Evolutionary conservation across 768 basidiomycete genomes (phyloP), one percentile per base, ranked within the genome.

Genomic region (Tulasnella sp.): DNA sequence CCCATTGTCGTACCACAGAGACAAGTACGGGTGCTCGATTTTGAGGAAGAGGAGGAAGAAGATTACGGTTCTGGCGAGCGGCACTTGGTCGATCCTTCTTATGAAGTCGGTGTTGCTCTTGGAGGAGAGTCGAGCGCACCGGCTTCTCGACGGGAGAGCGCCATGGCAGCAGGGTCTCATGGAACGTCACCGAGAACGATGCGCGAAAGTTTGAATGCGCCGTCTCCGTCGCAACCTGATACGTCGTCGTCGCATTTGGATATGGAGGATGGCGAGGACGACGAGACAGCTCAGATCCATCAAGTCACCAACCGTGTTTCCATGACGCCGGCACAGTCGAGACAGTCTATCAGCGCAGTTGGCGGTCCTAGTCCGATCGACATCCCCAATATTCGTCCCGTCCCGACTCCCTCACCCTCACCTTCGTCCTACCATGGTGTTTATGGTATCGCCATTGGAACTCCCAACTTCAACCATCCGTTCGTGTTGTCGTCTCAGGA

Each of bases 381-480:
- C 15, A 38, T 70, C 12, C 40, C 69, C 31, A 70, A 70, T 14
- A 37, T 52, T 12, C 73, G 73, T 12, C 52, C 73, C 3, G 49
- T 49, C 19, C 40, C 49, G 38, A 70, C 75, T 37, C 75, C 75
- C 22, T 76, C 75, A 14, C 75, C 75, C 34, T 34, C 68, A 7
- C 75, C 75, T 1, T 68, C 67, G 2, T 68, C 75, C 3, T 76
- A 76, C 49, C 11, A 38, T 42, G 75, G 75, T 6, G 64, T 68
- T 12, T 74, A 74, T 37, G 75, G 75, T 22, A 76, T 76, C 40
- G 75, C 75, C 39, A 54, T 76, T 36, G 75, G 75, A n/a, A 76
- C 75, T 29, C 75, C 75, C 31, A 36, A 25, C 34, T 39, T 70
- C n/a, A 70, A 45, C 34, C 75, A 76, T 22, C 75, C 75, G 34